phyloP scores from a whole-genome alignment of 2,329 filamentous ascomycete genomes.

The Ascochyta koolunga region DNA sequence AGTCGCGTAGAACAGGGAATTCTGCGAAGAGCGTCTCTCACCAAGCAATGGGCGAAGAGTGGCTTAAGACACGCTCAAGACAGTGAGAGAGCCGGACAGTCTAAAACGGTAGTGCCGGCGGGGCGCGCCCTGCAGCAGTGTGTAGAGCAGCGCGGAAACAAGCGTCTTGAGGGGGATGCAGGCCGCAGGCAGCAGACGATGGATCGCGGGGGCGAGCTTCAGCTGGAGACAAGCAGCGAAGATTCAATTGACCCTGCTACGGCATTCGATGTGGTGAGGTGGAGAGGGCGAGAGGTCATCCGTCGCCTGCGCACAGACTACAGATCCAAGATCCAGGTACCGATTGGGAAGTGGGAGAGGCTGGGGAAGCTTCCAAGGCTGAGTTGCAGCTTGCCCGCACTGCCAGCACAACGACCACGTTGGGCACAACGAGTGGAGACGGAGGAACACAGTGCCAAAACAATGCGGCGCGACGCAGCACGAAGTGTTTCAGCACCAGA shows the following conservation, averaged over 20 bases:
- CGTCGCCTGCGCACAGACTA: background rate
- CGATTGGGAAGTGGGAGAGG: constrained; percentile 6
- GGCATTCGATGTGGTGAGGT: constrained; percentile 3
- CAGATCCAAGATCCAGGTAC: constrained; percentile 4
- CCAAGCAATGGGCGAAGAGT: constrained; percentile 14
- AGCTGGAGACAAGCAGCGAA: background rate
- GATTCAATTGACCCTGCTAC: constrained; percentile 5
- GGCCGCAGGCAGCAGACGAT: background rate
- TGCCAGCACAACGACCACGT: constrained; percentile 8
- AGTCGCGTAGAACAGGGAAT: constrained; percentile 7
- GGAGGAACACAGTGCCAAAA: background rate
- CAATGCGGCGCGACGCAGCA: background rate
- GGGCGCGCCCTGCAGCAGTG: constrained; percentile 22
- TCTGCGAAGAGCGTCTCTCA: constrained; percentile 11
- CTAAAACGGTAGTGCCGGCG: constrained; percentile 35
- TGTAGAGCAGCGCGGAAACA: constrained; percentile 11
- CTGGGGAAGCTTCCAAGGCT: constrained; percentile 14
- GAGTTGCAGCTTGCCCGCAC: constrained; percentile 14
- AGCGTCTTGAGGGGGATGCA: background rate
- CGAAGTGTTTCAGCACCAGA: background rate
- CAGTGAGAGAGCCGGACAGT: constrained; percentile 29
- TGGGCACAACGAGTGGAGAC: background rate
- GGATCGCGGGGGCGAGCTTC: constrained; percentile 3
- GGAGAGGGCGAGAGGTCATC: background rate
- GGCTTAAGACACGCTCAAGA: constrained; percentile 22